phyloP scores from a whole-genome alignment of 2,329 filamentous ascomycete genomes.

The Xenoacremonium recifei region DNA sequence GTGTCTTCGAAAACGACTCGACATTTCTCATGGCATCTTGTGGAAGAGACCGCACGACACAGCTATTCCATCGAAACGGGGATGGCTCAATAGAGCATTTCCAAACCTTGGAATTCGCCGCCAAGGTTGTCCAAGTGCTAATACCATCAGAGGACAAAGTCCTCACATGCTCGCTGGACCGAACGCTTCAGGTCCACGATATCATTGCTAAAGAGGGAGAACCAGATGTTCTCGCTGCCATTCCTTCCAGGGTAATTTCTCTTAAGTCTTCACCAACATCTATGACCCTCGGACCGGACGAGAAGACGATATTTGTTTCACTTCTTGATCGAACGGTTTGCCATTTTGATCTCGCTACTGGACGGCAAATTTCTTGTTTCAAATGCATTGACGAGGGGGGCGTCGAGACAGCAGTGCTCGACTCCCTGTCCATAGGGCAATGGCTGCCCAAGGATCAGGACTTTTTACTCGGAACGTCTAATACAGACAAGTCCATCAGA shows the following conservation, averaged over 20 bases:
- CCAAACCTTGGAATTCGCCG: conserved; percentile 91
- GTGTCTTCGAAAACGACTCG: conserved; percentile 62
- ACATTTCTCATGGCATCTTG: conserved; percentile 74
- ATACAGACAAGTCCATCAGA: conserved; percentile 92
- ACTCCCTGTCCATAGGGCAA: conserved; percentile 67
- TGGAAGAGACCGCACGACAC: conserved; percentile 86
- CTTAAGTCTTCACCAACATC: conserved; percentile 86
- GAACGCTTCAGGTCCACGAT: conserved; percentile 81
- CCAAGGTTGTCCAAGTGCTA: conserved; percentile 73
- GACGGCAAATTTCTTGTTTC: conserved; percentile 70
- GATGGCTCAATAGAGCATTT: conserved; percentile 68
- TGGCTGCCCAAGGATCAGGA: conserved; percentile 54
- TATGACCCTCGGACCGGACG: conserved; percentile 69
- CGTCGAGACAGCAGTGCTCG: conserved; percentile 78
- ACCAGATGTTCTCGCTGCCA: conserved; percentile 67
- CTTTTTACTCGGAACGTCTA: conserved; percentile 82
- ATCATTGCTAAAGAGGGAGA: conserved; percentile 68
- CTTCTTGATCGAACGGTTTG: conserved; percentile 59
- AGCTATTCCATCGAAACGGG: conserved; percentile 70
- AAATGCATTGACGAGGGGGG: conserved; percentile 80
- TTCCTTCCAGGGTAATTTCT: conserved; percentile 74
- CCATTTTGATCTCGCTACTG: conserved; percentile 63
- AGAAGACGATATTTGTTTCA: conserved; percentile 57
- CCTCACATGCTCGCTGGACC: conserved; percentile 84
- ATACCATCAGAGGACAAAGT: conserved; percentile 73